Base-by-base conservation (phyloP, 768 basidiomycete species). In the Russula sp. region DNA sequence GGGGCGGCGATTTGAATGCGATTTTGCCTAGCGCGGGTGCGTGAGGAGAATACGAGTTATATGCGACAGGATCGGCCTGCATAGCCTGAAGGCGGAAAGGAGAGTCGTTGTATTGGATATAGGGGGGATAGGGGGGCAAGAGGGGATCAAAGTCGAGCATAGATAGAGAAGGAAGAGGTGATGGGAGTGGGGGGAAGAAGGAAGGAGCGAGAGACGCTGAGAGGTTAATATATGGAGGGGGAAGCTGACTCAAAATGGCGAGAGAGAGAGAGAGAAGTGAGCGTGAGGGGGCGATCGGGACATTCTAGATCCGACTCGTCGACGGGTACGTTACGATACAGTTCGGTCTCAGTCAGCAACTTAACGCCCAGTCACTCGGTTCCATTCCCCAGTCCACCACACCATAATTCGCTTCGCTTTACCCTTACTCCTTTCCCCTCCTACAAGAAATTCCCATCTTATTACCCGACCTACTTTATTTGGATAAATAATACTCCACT, bases 261-360 rank as follows among this genome's bases (percentile, higher is more conserved):
- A 45, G 59, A 34, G 45, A 47, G 34, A 37, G 52, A 14, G 42
- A 37, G 20, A 10, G 49, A 50, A 27, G 37, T 57, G 55, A 48
- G 20, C 48, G 16, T 34, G 40, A 51, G 52, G 53, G 58, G 48
- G 27, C 53, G 63, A 64, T 64, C 63, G 63, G 63, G 40, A 13
- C 16, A 60, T 64, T 64, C 63, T 60, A 64, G 59, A 60, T 64
- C 63, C 58, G 63, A 59, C 58, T 59, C 58, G 53, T 59, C 47
- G 11, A 11, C 55, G 55, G 27, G 27, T 27, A 27, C 27, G 27
- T 27, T 27, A 27, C 27, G 27, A 27, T 27, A 27, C 27, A 27
- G 61, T 62, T 44, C 62, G 27, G 51, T 59, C 52, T 35, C 16
- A 51, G 18, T 62, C 55, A 50, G 35, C 27, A 31, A 20, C 37